Conservation (phyloP, 768 basidiomycete species). For the Lentinula edodes region DNA sequence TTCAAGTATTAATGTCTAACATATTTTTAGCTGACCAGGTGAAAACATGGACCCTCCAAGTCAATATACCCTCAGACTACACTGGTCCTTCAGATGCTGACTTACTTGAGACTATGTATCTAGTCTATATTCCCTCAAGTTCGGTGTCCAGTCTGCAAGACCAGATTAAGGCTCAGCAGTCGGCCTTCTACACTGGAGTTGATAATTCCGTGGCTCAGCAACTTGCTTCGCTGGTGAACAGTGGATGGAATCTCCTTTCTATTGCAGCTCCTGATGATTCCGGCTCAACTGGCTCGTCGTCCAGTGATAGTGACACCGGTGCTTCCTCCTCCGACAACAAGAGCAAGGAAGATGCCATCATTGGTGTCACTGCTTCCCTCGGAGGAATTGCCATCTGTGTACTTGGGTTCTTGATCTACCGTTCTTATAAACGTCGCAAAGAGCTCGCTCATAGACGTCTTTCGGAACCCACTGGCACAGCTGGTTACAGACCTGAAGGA, state of each 20-base stretch:
- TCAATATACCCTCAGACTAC: slow-evolving; percentile 34
- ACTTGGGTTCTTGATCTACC: slow-evolving; percentile 65
- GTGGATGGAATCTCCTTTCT: slow-evolving; percentile 54
- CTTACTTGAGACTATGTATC: slow-evolving; percentile 43
- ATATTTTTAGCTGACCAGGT: slow-evolving; percentile 24
- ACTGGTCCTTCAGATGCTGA: slow-evolving; percentile 28
- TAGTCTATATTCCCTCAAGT: slow-evolving; percentile 41
- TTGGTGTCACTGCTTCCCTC: slow-evolving; percentile 82
- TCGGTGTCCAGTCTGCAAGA: slow-evolving; percentile 40
- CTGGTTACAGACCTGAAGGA: slow-evolving; percentile 54
- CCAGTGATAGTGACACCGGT: slow-evolving; percentile 15
- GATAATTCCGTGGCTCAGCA: slow-evolving; percentile 35
- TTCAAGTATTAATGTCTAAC: neutral
- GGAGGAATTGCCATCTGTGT: slow-evolving; percentile 74
- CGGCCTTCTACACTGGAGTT: slow-evolving; percentile 29
- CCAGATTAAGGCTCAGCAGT: slow-evolving; percentile 39
- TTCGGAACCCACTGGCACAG: slow-evolving; percentile 41
- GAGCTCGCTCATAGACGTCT: slow-evolving; percentile 70
- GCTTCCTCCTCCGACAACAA: slow-evolving; percentile 32
- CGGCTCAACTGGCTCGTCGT: slow-evolving; percentile 16
- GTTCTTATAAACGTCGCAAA: slow-evolving; percentile 59
- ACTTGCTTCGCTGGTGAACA: slow-evolving; percentile 66
- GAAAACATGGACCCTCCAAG: slow-evolving; percentile 21
- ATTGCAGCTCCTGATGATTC: slow-evolving; percentile 30
- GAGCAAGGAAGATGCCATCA: slow-evolving; percentile 77